Evolutionary conservation across 2,329 filamentous ascomycete species (phyloP), one percentile per base, ranked within the genome.

Genomic region (Aspergillus ustus): DNA sequence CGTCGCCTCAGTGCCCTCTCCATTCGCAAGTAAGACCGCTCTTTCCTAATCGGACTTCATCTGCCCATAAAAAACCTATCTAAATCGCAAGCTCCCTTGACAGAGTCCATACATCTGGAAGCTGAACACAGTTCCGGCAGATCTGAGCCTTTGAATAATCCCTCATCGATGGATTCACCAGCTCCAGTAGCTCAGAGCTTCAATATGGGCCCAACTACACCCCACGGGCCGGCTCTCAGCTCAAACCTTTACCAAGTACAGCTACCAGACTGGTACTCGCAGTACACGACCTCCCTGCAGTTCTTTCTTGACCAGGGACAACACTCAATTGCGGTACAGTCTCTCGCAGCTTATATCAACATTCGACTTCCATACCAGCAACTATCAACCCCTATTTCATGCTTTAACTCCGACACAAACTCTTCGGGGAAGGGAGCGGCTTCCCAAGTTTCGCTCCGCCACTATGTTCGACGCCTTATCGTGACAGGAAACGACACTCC

Each of bases 401-500:
- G 71, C 80, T 68, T 76, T 58, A 74, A 58, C 61, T 9, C 44
- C 75, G 59, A 70, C 75, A 34, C 72, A 70, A 53, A 66, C 70
- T 34, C 34, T 44, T 37, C 48, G 7, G 53, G 70, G 70, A 66
- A 67, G 72, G 48, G 70, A 75, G 53, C 66, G 71, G 22, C 65
- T 72, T 34, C 40, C 3, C 62, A 66, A 37, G 83, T 93, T 43
- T 91, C 91, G 0, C 83, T 97, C 2, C 85, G 94, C 3, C 92
- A 93, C 0, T 99, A 96, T 75, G 88, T 98, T 63, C 89, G 94
- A n/a, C 91, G 95, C 8, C 84, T 98, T 2, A 88, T 98, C 50
- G 91, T 91, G n/a, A 98, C 94, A 0, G 94, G 92, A 2, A 93
- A 96, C 76, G 95, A 98, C 75, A 88, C 88, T n/a, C 87, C 91